Conservation (phyloP, 1,284 basidiomycete species). For the Moesziomyces antarcticus region DNA sequence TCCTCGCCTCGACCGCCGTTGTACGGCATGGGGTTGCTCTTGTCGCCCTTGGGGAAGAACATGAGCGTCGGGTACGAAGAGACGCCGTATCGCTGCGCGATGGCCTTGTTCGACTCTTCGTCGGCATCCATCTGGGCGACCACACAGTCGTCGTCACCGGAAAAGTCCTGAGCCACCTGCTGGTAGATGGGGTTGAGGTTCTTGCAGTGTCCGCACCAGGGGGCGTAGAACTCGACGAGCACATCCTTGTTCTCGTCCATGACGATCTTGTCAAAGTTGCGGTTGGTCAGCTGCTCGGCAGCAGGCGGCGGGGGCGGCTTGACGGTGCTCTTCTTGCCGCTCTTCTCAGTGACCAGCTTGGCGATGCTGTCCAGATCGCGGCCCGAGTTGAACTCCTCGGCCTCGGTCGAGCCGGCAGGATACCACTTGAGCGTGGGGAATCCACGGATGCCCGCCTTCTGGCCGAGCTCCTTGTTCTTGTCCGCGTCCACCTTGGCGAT, state of each 20-base stretch:
- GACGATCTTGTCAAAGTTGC: slow-evolving; percentile 84
- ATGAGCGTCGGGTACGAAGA: slow-evolving; percentile 81
- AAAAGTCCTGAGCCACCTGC: slow-evolving; percentile 85
- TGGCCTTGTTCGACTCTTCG: slow-evolving; percentile 78
- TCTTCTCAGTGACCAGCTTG: slow-evolving; percentile 78
- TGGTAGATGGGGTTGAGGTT: slow-evolving; percentile 96
- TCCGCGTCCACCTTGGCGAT: slow-evolving; percentile 95
- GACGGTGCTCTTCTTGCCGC: slow-evolving; percentile 83
- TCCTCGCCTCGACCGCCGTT: slow-evolving; percentile 76
- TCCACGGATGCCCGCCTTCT: slow-evolving; percentile 79
- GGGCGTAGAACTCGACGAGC: slow-evolving; percentile 93
- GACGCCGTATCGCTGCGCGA: slow-evolving; percentile 81
- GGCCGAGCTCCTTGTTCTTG: slow-evolving; percentile 77
- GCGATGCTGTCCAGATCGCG: slow-evolving; percentile 84
- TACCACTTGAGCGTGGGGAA: slow-evolving; percentile 96
- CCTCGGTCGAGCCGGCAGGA: slow-evolving; percentile 71
- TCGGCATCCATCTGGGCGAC: slow-evolving; percentile 90
- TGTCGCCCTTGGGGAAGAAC: slow-evolving; percentile 83
- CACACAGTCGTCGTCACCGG: slow-evolving; percentile 79
- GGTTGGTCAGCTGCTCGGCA: slow-evolving; percentile 76
- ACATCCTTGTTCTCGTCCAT: slow-evolving; percentile 89
- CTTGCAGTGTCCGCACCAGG: slow-evolving; percentile 89
- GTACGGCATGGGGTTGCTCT: slow-evolving; percentile 75
- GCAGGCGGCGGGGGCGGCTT: slow-evolving; percentile 84
- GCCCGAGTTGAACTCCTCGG: slow-evolving; percentile 79